These are phyloP conservation scores for Phalaenopsis aphrodite DNA, from an alignment of 106 monocot genomes.

Conservation along the genomic window DNA sequence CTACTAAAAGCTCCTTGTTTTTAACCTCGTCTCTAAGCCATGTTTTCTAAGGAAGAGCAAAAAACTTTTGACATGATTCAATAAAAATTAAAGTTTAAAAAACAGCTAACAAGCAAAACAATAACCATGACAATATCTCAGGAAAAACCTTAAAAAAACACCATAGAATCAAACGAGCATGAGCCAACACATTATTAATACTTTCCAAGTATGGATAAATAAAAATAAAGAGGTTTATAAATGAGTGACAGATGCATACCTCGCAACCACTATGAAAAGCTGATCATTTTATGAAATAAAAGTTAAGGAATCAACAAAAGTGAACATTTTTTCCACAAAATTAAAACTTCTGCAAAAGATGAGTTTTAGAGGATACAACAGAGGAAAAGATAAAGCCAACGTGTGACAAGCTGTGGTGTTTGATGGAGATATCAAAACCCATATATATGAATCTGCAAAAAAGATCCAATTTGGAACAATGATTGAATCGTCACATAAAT, in stretches of 20 bases:
- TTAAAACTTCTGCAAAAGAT: background rate
- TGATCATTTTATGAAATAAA: slow-evolving; percentile 23
- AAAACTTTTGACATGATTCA: background rate
- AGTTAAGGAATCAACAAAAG: slow-evolving; percentile 36
- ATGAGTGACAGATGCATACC: slow-evolving; percentile 39
- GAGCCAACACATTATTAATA: background rate
- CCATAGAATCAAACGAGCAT: background rate
- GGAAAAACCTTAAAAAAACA: background rate
- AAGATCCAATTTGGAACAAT: background rate
- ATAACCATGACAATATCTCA: background rate
- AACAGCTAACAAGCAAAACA: background rate
- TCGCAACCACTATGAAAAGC: slow-evolving; percentile 91
- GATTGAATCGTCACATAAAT: background rate
- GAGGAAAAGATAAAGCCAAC: slow-evolving; percentile 94
- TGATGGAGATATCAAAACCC: slow-evolving; percentile 98
- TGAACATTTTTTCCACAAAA: background rate
- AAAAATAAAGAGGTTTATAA: background rate
- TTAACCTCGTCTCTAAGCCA: background rate
- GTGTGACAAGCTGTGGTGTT: slow-evolving; percentile 99
- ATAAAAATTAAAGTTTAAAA: background rate
- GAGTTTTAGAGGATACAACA: slow-evolving; percentile 75
- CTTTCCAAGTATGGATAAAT: background rate
- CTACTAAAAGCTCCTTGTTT: too few relatives aligned
- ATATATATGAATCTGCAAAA: slow-evolving; percentile 91
- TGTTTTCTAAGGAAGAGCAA: background rate